Evolutionary conservation across 2,329 filamentous ascomycete species (phyloP).

Genomic region (Tolypocladium sp.): DNA sequence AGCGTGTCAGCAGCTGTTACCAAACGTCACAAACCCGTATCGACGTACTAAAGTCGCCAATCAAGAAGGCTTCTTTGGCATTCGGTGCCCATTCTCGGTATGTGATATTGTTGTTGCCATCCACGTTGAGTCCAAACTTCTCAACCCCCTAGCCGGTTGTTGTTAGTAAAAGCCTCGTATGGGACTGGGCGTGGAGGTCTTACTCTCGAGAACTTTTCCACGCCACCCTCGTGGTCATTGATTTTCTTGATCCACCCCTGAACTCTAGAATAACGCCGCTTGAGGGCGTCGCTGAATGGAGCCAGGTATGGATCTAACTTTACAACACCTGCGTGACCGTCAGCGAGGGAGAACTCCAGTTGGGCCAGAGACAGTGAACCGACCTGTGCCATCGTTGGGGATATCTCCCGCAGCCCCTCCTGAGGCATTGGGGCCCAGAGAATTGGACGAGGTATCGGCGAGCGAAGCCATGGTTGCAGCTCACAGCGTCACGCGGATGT

Average conservation of each 20-base stretch:
- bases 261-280: conserved; percentile 66
- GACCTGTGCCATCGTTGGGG: conserved; percentile 66
- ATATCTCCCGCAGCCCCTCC: conserved; percentile 37
- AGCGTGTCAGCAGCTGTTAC: conserved; percentile 16
- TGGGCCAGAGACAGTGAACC: conserved; percentile 8
- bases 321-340: conserved; percentile 58
- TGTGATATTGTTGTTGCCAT: conserved; percentile 71
- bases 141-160: conserved; percentile 61
- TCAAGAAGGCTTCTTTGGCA: conserved; percentile 72
- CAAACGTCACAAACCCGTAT: background rate
- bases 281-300: conserved; percentile 72
- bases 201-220: conserved; percentile 86
- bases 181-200: conserved; percentile 11
- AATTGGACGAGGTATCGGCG: background rate
- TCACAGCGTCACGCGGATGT: background rate
- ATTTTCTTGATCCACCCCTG: conserved; percentile 83
- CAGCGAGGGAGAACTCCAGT: conserved; percentile 1
- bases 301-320: conserved; percentile 82
- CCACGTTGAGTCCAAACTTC: conserved; percentile 75
- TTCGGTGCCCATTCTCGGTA: conserved; percentile 98
- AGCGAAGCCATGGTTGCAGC: background rate
- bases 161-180: background rate
- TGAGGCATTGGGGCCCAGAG: conserved; percentile 4
- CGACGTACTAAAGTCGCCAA: conserved; percentile 83
- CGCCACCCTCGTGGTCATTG: conserved; percentile 72